Evolutionary conservation across 352 stramenopile species (phyloP).

Genomic region (Labyrinthula sp.): DNA sequence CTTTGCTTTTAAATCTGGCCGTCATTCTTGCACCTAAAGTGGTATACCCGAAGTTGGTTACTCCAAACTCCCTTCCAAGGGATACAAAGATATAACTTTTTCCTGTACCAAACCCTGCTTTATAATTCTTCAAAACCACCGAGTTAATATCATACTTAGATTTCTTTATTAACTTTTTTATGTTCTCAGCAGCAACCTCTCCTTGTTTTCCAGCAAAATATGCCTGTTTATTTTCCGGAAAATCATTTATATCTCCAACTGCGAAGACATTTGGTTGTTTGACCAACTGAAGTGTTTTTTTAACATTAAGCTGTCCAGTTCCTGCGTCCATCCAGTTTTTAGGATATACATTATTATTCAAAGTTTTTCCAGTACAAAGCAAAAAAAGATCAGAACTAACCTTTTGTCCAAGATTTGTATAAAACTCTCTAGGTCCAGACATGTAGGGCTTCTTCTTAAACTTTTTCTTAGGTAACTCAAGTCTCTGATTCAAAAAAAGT

Average conservation of each 20-base stretch:
- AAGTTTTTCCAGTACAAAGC: neutral
- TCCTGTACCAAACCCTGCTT: too few species aligned
- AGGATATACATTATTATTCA: neutral
- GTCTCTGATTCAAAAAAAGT: neutral
- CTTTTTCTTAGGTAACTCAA: neutral
- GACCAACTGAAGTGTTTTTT: conserved; percentile 4
- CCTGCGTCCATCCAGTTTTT: neutral
- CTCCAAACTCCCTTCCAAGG: too few species aligned
- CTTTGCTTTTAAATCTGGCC: too few species aligned
- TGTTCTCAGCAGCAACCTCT: too few species aligned
- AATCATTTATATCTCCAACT: conserved; percentile 3
- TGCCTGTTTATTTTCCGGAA: conserved; percentile 16
- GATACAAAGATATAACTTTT: too few species aligned
- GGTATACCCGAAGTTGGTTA: too few species aligned
- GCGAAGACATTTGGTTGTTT: conserved; percentile 8
- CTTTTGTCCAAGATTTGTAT: neutral
- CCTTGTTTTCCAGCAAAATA: neutral
- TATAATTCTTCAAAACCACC: too few species aligned
- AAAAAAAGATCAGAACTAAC: conserved; percentile 1
- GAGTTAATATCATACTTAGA: too few species aligned
- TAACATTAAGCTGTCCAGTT: conserved; percentile 9
- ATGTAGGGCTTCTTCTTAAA: neutral
- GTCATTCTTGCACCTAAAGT: too few species aligned
- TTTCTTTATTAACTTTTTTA: conserved; percentile 6
- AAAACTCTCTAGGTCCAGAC: neutral